Conservation (phyloP, 2,329 filamentous ascomycete genomes). For the Pezicula rhizophila region DNA sequence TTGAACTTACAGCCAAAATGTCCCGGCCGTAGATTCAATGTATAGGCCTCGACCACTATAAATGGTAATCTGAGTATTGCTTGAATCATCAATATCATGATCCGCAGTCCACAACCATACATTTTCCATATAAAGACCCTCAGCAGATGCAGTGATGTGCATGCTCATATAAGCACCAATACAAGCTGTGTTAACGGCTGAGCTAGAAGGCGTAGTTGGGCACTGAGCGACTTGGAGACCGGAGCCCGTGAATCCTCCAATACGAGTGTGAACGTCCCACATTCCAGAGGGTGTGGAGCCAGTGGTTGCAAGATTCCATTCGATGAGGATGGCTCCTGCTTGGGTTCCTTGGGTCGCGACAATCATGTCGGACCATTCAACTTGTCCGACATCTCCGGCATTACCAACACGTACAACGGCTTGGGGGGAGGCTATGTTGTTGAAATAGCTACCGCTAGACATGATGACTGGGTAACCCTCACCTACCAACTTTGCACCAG, state of each 20-base stretch:
- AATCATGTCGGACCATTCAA: conserved; percentile 60
- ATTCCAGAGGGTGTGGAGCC: conserved; percentile 51
- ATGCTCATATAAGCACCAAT: conserved; percentile 30
- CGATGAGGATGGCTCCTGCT: conserved; percentile 57
- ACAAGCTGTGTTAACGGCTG: conserved; percentile 27
- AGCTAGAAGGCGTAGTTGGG: conserved; percentile 47
- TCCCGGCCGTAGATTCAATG: conserved; percentile 40
- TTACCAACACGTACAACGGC: conserved; percentile 46
- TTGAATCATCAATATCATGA: conserved; percentile 31
- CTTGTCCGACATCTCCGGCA: conserved; percentile 46
- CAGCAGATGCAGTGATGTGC: conserved; percentile 26
- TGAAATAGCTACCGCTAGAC: conserved; percentile 36
- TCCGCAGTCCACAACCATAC: conserved; percentile 42
- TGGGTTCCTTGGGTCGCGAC: conserved; percentile 44
- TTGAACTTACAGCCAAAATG: conserved; percentile 40
- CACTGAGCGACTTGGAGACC: conserved; percentile 49
- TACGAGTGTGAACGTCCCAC: conserved; percentile 37
- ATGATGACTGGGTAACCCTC: conserved; percentile 37
- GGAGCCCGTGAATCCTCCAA: conserved; percentile 43
- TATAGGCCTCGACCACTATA: conserved; percentile 39
- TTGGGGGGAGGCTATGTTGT: conserved; percentile 34
- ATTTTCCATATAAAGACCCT: conserved; percentile 44
- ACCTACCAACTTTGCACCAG: conserved; percentile 33
- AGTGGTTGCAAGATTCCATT: conserved; percentile 53
- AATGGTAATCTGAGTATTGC: conserved; percentile 50